Percentiles rank a stretch among this genome's conserved stretches.
These are phyloP conservation scores for Zangia roseola DNA, from an alignment of 768 basidiomycete genomes.

Conservation along the genomic window DNA sequence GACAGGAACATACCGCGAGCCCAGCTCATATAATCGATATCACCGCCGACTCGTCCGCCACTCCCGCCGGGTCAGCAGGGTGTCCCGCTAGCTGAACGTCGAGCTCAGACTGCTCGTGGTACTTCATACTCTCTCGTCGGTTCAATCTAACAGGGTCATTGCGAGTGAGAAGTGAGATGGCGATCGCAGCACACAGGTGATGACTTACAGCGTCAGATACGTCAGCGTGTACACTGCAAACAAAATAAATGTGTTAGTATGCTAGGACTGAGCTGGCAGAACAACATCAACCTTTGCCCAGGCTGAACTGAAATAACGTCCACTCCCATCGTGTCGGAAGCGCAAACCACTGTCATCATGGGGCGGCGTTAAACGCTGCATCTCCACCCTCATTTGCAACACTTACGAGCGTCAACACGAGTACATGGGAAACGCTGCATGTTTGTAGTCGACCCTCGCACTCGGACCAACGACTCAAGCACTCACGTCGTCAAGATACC, in stretches of 20 bases:
- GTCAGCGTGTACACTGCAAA: slow-evolving; percentile 17
- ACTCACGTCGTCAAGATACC: slow-evolving; percentile 17
- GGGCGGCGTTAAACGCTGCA: neutral
- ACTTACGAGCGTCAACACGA: slow-evolving; percentile 11
- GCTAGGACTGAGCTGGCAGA: too few relatives aligned
- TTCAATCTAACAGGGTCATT: slow-evolving; percentile 9
- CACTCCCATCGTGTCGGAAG: slow-evolving; percentile 2
- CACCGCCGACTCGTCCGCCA: too few relatives aligned
- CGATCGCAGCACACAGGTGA: neutral
- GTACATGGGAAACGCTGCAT: slow-evolving; percentile 4
- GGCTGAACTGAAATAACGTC: slow-evolving; percentile 13
- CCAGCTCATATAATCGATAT: too few relatives aligned
- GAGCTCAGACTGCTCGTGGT: neutral
- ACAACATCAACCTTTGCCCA: slow-evolving; percentile 9
- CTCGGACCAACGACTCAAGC: too few relatives aligned
- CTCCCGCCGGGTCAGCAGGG: neutral
- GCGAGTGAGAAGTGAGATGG: neutral
- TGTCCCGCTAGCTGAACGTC: neutral
- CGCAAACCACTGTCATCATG: slow-evolving; percentile 5
- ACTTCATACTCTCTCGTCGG: slow-evolving; percentile 7
- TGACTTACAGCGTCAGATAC: slow-evolving; percentile 12
- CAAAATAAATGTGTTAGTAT: neutral
- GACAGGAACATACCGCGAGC: too few relatives aligned
- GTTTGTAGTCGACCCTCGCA: neutral
- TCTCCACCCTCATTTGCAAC: too few relatives aligned